These are phyloP conservation scores for Podospora pseudoanserina DNA, from an alignment of 495 filamentous ascomycete species.

Conservation along the genomic window DNA sequence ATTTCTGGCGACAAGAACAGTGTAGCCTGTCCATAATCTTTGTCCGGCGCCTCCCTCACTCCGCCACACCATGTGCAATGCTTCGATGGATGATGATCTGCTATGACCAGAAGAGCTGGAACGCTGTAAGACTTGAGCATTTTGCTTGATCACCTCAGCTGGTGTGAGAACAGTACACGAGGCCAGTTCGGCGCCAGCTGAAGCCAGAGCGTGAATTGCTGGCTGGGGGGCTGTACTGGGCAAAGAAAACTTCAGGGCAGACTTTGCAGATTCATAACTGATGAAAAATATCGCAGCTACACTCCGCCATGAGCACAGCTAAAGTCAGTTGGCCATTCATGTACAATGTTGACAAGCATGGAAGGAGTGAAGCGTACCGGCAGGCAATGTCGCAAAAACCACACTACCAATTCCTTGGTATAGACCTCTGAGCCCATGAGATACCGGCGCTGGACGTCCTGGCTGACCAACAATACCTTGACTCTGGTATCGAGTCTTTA, in stretches of 20 bases:
- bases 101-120: constrained; percentile 6
- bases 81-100: constrained; percentile 42
- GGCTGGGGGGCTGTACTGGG: constrained; percentile 54
- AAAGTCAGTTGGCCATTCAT: neutral
- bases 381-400: constrained; percentile 80
- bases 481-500: constrained; percentile 82
- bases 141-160: constrained; percentile 89
- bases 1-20: constrained; percentile 72
- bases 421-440: constrained; percentile 64
- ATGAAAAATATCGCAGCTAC: constrained; percentile 85
- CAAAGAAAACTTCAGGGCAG: constrained; percentile 36
- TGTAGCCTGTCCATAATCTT: constrained; percentile 72
- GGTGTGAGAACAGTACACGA: constrained; percentile 84
- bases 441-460: constrained; percentile 45
- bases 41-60: constrained; percentile 29
- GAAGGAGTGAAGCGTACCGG: constrained; percentile 50
- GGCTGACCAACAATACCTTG: constrained; percentile 56
- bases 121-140: constrained; percentile 67
- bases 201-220: constrained; percentile 65
- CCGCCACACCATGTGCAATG: constrained; percentile 37
- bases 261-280: constrained; percentile 75
- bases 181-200: constrained; percentile 69
- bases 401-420: constrained; percentile 90
- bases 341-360: neutral
- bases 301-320: neutral